Evolutionary conservation across 345 rosid species (phyloP), one percentile per base, ranked within the genome.

Genomic region (Hibiscus trionum): DNA sequence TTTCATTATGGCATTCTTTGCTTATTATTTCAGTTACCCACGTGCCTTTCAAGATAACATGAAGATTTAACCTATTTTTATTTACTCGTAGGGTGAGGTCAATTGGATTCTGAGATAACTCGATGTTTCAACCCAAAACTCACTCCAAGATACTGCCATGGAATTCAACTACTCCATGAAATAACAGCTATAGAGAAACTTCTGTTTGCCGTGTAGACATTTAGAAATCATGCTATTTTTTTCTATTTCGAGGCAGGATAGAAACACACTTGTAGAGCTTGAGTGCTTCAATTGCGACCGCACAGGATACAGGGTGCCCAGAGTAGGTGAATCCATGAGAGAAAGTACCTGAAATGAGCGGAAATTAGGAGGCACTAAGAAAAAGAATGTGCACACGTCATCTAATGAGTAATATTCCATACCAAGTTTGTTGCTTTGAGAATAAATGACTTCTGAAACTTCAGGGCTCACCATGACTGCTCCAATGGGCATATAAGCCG

Each of bases 371-470:
- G 72, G 29, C 14, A 69, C 55, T 61, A 29, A 53, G 55, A 11
- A 62, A 29, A 21, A 27, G 58, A 47, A 66, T 3, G 6, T 12
- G 55, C 15, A 55, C 53, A 64, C 56, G 56, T 50, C 72, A 63
- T 7, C 31, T 31, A 1, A 21, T 55, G 58, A 72, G 35, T 31
- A 61, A 27, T 57, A 73, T 52, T 15, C 60, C 76, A n/a, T 74
- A 95, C 99, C 99, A 44, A 95, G 97, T 81, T 87, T 86, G 86
- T 82, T 92, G 90, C 98, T 95, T 73, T 95, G 99, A 29, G 99
- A 92, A 76, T 89, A 61, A 53, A 95, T 88, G 62, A 92, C 97
- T 47, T 92, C 97, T 69, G 98, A 80, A 74, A 92, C 76, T 85
- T 95, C 85, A 49, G 91, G 94, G 79, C 96, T 90, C 69, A 89